Evolutionary conservation across 805 yeast species (phyloP).

Genomic region (Blastobotrys americana): DNA sequence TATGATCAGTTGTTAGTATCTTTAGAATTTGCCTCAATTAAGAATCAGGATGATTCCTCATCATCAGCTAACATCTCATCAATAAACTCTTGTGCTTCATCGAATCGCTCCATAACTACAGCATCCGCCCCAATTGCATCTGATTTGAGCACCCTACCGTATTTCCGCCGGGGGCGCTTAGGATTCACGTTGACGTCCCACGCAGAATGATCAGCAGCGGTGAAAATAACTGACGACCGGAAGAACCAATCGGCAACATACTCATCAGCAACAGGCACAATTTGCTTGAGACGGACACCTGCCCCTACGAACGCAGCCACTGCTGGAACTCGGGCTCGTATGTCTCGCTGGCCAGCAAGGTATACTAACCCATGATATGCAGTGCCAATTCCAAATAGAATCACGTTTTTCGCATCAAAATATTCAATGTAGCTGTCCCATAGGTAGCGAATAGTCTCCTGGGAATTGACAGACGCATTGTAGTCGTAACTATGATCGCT

Average conservation of each 20-base stretch:
- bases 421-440: slow-evolving; percentile 90
- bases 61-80: slow-evolving; percentile 21
- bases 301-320: slow-evolving; percentile 58
- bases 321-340: slow-evolving; percentile 59
- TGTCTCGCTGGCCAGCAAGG: slow-evolving; percentile 73
- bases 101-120: slow-evolving; percentile 71
- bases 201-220: slow-evolving; percentile 65
- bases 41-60: too few relatives aligned
- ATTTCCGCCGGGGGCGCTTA: slow-evolving; percentile 81
- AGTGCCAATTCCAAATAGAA: slow-evolving; percentile 84
- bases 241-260: slow-evolving; percentile 87
- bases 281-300: slow-evolving; percentile 60
- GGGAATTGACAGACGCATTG: slow-evolving; percentile 60
- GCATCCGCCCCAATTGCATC: slow-evolving; percentile 67
- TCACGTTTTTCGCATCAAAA: slow-evolving; percentile 61
- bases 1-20: too few relatives aligned
- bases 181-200: slow-evolving; percentile 53
- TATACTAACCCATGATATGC: slow-evolving; percentile 83
- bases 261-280: slow-evolving; percentile 85
- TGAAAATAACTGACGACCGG: slow-evolving; percentile 74
- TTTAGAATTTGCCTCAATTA: too few relatives aligned
- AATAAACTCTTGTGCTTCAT: slow-evolving; percentile 79
- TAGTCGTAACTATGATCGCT: slow-evolving; percentile 40
- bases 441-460: slow-evolving; percentile 66
- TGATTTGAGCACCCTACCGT: slow-evolving; percentile 79